Conservation (phyloP, 176 grass and related monocot species). For the Secale cereale region DNA sequence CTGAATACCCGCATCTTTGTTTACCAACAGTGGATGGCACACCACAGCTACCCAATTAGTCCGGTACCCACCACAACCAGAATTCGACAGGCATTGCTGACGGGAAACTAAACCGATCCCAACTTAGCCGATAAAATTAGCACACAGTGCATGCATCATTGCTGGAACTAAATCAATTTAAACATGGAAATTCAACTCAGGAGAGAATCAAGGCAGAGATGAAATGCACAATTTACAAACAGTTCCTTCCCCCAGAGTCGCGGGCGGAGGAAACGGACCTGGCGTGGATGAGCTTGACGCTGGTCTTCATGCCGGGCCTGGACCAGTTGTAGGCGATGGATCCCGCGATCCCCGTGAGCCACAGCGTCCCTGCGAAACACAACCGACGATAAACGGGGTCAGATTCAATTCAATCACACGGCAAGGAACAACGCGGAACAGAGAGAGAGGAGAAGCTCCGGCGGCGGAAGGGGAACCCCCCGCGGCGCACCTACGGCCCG, state of each 20-base stretch:
- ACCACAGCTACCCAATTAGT: neutral
- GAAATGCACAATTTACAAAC: neutral
- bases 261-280: conserved; percentile 30
- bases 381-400: neutral
- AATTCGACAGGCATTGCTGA: neutral
- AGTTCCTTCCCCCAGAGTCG: neutral
- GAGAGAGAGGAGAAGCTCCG: neutral
- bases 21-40: neutral
- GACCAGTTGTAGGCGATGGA: conserved; percentile 96
- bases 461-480: neutral
- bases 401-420: neutral
- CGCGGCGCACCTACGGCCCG: conserved; percentile 53
- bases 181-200: neutral
- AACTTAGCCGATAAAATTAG: neutral
- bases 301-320: conserved; percentile 84
- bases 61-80: neutral
- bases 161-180: neutral
- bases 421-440: neutral
- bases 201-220: neutral
- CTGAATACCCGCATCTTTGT: neutral
- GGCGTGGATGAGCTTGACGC: conserved; percentile 90
- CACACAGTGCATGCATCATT: neutral
- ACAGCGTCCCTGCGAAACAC: conserved; percentile 46
- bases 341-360: conserved; percentile 61
- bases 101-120: neutral